A percentile compares a stretch with the other conserved stretches of the same genome.
These are phyloP conservation scores for Thermochaetoides thermophila DNA, from an alignment of 495 filamentous ascomycete genomes.

Conservation along the genomic window DNA sequence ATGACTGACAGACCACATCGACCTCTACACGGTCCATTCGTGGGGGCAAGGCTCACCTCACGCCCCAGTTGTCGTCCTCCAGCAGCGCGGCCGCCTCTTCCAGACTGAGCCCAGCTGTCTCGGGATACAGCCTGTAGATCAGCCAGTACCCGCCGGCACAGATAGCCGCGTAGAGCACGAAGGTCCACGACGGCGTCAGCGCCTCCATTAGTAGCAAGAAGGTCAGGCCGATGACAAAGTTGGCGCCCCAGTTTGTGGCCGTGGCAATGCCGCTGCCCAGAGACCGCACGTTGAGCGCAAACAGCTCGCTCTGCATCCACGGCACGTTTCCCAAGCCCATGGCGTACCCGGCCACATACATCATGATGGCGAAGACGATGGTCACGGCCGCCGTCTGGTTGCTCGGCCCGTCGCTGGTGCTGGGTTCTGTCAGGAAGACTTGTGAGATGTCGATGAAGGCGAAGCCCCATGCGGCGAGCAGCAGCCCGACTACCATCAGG, in stretches of 20 bases:
- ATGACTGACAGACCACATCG: too few relatives aligned
- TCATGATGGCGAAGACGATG: slow-evolving; percentile 46
- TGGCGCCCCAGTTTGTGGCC: slow-evolving; percentile 77
- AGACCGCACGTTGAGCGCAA: slow-evolving; percentile 68
- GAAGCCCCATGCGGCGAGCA: slow-evolving; percentile 53
- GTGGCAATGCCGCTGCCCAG: slow-evolving; percentile 73
- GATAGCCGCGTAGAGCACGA: slow-evolving; percentile 57
- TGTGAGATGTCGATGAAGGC: too few relatives aligned
- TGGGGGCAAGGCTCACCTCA: slow-evolving; percentile 21
- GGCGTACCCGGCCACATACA: slow-evolving; percentile 79
- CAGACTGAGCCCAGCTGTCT: slow-evolving; percentile 65
- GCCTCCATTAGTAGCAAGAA: slow-evolving; percentile 78
- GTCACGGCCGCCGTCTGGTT: slow-evolving; percentile 1
- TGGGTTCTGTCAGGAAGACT: too few relatives aligned
- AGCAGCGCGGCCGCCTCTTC: slow-evolving; percentile 69
- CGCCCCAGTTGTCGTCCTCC: slow-evolving; percentile 57
- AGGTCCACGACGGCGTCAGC: slow-evolving; percentile 62
- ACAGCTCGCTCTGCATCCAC: slow-evolving; percentile 88
- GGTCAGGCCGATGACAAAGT: slow-evolving; percentile 75
- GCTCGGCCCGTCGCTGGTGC: slow-evolving; percentile 21
- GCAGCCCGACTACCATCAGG: slow-evolving; percentile 61
- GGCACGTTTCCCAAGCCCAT: slow-evolving; percentile 83
- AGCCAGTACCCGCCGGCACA: slow-evolving; percentile 51
- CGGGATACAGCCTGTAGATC: slow-evolving; percentile 65
- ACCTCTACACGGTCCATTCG: neutral